phyloP scores from a whole-genome alignment of 805 yeast genomes.

The Myxozyma geophila region DNA sequence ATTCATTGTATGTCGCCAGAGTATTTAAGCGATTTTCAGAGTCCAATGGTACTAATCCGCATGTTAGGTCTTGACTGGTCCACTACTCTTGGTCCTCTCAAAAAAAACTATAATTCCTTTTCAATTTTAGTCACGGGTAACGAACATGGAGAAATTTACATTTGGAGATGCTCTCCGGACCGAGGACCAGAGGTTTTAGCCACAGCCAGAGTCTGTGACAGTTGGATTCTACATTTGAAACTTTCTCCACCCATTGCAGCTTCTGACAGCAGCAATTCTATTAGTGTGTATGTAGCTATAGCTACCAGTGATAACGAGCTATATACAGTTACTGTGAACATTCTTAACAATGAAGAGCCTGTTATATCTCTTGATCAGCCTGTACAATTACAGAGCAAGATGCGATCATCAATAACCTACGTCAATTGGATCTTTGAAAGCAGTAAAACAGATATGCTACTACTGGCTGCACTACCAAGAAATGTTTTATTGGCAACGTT shows the following conservation, averaged over 20 bases:
- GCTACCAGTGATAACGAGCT: not conserved
- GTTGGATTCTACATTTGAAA: conserved; percentile 28
- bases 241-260: conserved; percentile 17
- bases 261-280: not conserved
- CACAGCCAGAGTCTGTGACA: not conserved
- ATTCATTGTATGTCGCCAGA: conserved; percentile 17
- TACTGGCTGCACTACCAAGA: conserved; percentile 1
- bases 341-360: not conserved
- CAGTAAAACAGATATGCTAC: too few relatives aligned
- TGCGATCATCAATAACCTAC: not conserved
- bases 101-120: not conserved
- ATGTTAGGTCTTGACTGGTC: conserved; percentile 30
- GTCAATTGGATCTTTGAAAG: not conserved
- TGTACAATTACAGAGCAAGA: not conserved
- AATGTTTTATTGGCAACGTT: not conserved
- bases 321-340: not conserved
- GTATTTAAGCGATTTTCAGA: not conserved
- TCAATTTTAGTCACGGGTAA: conserved; percentile 32
- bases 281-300: not conserved
- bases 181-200: conserved; percentile 2
- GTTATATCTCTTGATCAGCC: not conserved
- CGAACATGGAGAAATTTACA: conserved; percentile 22
- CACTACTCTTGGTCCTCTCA: not conserved
- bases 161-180: conserved; percentile 17
- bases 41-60: not conserved